Evolutionary conservation across 768 basidiomycete species (phyloP).

Genomic region (Suillus sp.): DNA sequence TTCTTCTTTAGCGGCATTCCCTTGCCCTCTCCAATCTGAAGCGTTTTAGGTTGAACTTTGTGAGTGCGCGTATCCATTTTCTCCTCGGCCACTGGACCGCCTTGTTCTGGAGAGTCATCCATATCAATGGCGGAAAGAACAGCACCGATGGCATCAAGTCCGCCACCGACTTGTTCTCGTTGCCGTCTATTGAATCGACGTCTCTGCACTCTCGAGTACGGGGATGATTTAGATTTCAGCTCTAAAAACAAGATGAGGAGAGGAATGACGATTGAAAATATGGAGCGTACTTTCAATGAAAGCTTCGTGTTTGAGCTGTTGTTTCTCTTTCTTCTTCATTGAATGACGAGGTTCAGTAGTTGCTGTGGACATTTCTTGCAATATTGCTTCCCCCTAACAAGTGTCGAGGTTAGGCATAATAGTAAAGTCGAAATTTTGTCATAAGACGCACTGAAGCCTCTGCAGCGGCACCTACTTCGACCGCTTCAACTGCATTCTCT

Average conservation of each 20-base stretch:
- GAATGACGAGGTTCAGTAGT: conserved; percentile 29
- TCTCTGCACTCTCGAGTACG: conserved; percentile 73
- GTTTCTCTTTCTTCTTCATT: conserved; percentile 68
- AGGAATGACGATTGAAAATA: background rate
- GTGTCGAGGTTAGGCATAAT: background rate
- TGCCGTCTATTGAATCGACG: conserved; percentile 72
- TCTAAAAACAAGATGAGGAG: conserved; percentile 32
- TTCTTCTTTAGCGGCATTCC: conserved; percentile 55
- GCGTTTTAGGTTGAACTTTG: conserved; percentile 36
- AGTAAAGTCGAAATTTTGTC: background rate
- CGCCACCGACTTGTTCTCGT: conserved; percentile 57
- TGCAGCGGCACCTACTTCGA: conserved; percentile 45
- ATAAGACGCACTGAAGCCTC: conserved; percentile 44
- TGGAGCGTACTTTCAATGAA: conserved; percentile 61
- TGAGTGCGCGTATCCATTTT: conserved; percentile 20
- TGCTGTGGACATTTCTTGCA: conserved; percentile 38
- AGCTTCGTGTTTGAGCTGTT: conserved; percentile 62
- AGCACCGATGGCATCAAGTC: conserved; percentile 50
- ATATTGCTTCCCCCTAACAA: background rate
- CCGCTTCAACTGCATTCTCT: conserved; percentile 48
- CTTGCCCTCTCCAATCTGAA: conserved; percentile 71
- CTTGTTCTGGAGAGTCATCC: conserved; percentile 27
- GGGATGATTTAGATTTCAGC: conserved; percentile 49
- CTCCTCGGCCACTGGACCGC: conserved; percentile 21
- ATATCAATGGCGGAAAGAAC: conserved; percentile 59